phyloP scores from a whole-genome alignment of 768 basidiomycete species.

The Chalciporus pseudorubinellus region DNA sequence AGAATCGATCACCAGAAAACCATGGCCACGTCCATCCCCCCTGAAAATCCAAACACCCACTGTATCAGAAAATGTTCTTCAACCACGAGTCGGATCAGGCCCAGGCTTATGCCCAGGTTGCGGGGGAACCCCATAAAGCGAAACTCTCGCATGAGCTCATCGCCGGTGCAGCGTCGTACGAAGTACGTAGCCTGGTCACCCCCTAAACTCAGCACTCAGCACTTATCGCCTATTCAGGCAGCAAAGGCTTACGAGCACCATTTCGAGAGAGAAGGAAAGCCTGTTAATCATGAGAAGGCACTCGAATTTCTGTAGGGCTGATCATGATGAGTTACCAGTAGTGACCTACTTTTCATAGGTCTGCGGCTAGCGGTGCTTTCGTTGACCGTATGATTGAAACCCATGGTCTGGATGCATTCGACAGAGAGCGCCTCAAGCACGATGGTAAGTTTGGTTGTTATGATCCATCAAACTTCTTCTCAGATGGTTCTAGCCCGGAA shows the following conservation, averaged over 20 bases:
- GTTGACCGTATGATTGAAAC: slow-evolving; percentile 27
- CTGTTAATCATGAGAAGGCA: slow-evolving; percentile 23
- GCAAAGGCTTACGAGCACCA: slow-evolving; percentile 31
- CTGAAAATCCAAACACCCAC: slow-evolving; percentile 7
- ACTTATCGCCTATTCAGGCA: slow-evolving; percentile 18
- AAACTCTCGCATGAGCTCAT: slow-evolving; percentile 28
- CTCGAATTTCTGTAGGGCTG: slow-evolving; percentile 25
- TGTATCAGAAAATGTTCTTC: slow-evolving; percentile 21
- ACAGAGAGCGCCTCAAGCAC: slow-evolving; percentile 20
- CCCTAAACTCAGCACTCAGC: background rate
- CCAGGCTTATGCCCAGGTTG: slow-evolving; percentile 20
- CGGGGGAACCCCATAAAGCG: slow-evolving; percentile 13
- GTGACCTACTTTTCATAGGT: slow-evolving; percentile 12
- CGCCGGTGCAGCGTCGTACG: slow-evolving; percentile 29
- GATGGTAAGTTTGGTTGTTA: slow-evolving; percentile 15
- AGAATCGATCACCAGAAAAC: background rate
- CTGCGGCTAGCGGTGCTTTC: slow-evolving; percentile 25
- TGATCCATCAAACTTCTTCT: background rate
- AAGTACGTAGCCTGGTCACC: slow-evolving; percentile 1
- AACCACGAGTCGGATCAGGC: slow-evolving; percentile 24
- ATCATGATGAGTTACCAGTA: background rate
- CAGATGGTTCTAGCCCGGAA: slow-evolving; percentile 13
- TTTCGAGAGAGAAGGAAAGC: slow-evolving; percentile 15
- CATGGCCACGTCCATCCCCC: background rate
- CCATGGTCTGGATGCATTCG: slow-evolving; percentile 21